Conservation (phyloP, 495 filamentous ascomycete genomes). For the Platismatia glauca region DNA sequence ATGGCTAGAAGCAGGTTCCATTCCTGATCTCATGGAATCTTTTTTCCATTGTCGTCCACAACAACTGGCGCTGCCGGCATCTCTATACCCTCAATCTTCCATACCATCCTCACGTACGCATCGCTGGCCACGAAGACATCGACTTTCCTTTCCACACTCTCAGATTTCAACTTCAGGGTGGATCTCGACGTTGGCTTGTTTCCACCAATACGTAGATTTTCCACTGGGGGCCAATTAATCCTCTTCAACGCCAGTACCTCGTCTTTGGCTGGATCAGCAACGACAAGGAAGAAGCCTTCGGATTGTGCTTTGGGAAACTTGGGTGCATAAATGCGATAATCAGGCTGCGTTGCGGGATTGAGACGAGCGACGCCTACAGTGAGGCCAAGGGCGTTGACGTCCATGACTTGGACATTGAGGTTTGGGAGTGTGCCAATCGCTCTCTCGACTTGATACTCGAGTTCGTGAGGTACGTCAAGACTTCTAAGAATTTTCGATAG, state of each 20-base stretch:
- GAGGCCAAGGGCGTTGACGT: conserved; percentile 51
- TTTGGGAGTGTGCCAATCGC: conserved; percentile 56
- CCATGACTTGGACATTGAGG: conserved; percentile 52
- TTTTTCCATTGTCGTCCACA: conserved; percentile 18
- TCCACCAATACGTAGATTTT: conserved; percentile 22
- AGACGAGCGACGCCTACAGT: conserved; percentile 54
- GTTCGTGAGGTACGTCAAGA: conserved; percentile 25
- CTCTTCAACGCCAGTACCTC: conserved; percentile 81
- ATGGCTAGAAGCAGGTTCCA: neutral
- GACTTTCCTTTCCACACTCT: conserved; percentile 40
- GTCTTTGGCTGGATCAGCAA: conserved; percentile 54
- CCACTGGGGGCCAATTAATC: conserved; percentile 56
- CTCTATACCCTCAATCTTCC: conserved; percentile 48
- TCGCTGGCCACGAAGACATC: conserved; percentile 74
- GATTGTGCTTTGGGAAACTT: conserved; percentile 90
- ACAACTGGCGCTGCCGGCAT: conserved; percentile 33
- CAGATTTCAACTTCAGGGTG: conserved; percentile 43
- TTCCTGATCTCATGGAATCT: neutral
- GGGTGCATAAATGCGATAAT: conserved; percentile 72
- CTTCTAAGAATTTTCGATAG: conserved; percentile 22
- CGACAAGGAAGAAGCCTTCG: conserved; percentile 83
- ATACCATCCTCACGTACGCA: conserved; percentile 76
- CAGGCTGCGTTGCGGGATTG: conserved; percentile 53
- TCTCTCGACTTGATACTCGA: conserved; percentile 42
- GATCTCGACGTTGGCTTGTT: conserved; percentile 39